phyloP scores from a whole-genome alignment of 2,329 filamentous ascomycete genomes.

The Ascochyta pisi region DNA sequence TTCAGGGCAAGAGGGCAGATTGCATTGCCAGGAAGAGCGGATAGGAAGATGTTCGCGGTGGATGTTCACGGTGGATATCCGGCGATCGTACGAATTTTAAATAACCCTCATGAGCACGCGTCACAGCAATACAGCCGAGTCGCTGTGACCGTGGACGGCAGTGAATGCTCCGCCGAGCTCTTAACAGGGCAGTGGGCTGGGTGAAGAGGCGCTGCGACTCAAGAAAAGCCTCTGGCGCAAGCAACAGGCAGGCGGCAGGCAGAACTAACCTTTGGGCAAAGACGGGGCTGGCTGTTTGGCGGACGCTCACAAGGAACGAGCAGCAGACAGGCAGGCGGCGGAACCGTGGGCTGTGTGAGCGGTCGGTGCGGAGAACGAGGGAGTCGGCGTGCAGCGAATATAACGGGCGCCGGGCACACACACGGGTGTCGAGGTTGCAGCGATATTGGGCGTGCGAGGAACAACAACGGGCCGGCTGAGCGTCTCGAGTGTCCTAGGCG shows the following conservation, averaged over 20 bases:
- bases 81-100: conserved; percentile 5
- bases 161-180: conserved; percentile 1
- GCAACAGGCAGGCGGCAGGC: conserved; percentile 21
- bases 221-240: conserved; percentile 22
- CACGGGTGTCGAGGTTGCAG: conserved; percentile 26
- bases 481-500: conserved; percentile 33
- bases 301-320: conserved; percentile 10
- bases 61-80: conserved; percentile 5
- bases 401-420: conserved; percentile 41
- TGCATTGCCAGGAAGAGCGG: conserved; percentile 1
- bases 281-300: conserved; percentile 19
- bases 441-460: conserved; percentile 26
- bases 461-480: conserved; percentile 33
- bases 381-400: conserved; percentile 24
- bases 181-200: conserved; percentile 10
- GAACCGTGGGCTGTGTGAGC: conserved; percentile 16
- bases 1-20: not conserved
- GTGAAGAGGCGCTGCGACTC: conserved; percentile 14
- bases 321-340: conserved; percentile 16
- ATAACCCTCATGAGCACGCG: not conserved
- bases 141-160: conserved; percentile 6
- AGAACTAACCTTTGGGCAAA: conserved; percentile 37
- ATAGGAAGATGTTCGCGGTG: conserved; percentile 7
- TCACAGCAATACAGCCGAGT: not conserved
- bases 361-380: conserved; percentile 18